Base-by-base conservation (phyloP, 768 basidiomycete genomes). In the Auricularia cornea region DNA sequence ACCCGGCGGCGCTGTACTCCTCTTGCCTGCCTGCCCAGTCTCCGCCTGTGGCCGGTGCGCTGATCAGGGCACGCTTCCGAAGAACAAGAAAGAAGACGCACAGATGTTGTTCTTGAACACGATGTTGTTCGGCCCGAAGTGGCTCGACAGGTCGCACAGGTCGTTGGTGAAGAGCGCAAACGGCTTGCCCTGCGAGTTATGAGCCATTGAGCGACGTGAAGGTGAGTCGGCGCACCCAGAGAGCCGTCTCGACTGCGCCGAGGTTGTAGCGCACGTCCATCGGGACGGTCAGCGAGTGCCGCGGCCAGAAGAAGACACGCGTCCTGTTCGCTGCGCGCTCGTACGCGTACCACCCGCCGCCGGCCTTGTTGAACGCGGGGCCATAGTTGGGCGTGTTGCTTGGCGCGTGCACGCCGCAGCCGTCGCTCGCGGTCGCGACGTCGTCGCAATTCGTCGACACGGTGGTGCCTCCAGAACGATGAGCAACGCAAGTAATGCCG, bases 271-370 rank as follows among this genome's bases (percentile, higher is more conserved):
- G 68, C 63, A 76, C 69, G 44, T 72, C 72, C 20, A 66, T 62
- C 12, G 75, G 75, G 4, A 74, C 69, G 8, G 54, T 57, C 29
- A 56, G 54, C 8, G 70, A 26, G 33, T 70, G 54, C 51, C 85
- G 78, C 1, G 84, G 77, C 86, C 86, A 90, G 75, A 88, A 90
- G 83, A 84, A 90, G 57, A 89, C 77, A 65, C 85, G 86, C 70
- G 90, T 83, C 69, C 78, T 83, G 3, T 70, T 68, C 28, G 72
- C 65, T 0, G 85, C 86, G 38, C 86, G 79, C 69, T 88, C 85
- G 0, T 60, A 64, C 10, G 69, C 78, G 41, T 71, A 86, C 83
- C 82, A 87, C 65, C 86, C 86, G 26, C 86, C 87, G 5, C 86
- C 85, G 44, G 77, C 77, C 44, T 60, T 64, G 69, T 89, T 88